Evolutionary conservation across 2,329 filamentous ascomycete genomes (phyloP).

Genomic region (Ceratocystis harringtonii): DNA sequence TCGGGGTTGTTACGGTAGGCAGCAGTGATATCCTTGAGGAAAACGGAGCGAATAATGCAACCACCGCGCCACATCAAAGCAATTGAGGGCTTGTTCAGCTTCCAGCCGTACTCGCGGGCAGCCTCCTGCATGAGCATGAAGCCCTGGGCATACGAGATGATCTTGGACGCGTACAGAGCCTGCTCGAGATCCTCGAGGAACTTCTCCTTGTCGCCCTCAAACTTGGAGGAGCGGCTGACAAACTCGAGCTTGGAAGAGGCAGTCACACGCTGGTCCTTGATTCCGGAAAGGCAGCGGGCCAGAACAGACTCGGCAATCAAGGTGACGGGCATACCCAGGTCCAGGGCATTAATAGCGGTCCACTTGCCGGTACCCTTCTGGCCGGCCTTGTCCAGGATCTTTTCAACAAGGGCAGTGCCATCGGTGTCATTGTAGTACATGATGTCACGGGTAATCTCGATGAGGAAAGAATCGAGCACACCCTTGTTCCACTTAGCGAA

Average conservation of each 20-base stretch:
- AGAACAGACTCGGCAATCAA: slow-evolving; percentile 96
- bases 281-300: slow-evolving; percentile 77
- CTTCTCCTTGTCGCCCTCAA: slow-evolving; percentile 78
- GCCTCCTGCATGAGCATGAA: slow-evolving; percentile 99
- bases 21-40: slow-evolving; percentile 98
- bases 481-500: slow-evolving; percentile 97
- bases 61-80: slow-evolving; percentile 99
- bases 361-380: slow-evolving; percentile 99
- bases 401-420: slow-evolving; percentile 80
- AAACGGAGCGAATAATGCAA: slow-evolving; percentile 99
- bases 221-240: slow-evolving; percentile 56
- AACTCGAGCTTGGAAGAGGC: slow-evolving; percentile 64
- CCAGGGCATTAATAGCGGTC: slow-evolving; percentile 97
- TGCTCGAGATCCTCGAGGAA: slow-evolving; percentile 98
- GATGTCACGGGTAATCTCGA: slow-evolving; percentile 97
- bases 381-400: slow-evolving; percentile 95
- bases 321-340: slow-evolving; percentile 96
- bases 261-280: slow-evolving; percentile 83
- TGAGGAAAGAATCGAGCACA: slow-evolving; percentile 96
- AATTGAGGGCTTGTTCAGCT: slow-evolving; percentile 99
- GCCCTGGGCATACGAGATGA: slow-evolving; percentile 98
- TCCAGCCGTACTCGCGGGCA: slow-evolving; percentile 91
- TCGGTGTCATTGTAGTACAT: slow-evolving; percentile 98
- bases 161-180: slow-evolving; percentile 98
- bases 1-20: slow-evolving; percentile 91